A percentile compares a stretch with the other conserved stretches of the same genome.
Evolutionary conservation across 768 basidiomycete genomes (phyloP).

Genomic region (Collybiopsis confluens): DNA sequence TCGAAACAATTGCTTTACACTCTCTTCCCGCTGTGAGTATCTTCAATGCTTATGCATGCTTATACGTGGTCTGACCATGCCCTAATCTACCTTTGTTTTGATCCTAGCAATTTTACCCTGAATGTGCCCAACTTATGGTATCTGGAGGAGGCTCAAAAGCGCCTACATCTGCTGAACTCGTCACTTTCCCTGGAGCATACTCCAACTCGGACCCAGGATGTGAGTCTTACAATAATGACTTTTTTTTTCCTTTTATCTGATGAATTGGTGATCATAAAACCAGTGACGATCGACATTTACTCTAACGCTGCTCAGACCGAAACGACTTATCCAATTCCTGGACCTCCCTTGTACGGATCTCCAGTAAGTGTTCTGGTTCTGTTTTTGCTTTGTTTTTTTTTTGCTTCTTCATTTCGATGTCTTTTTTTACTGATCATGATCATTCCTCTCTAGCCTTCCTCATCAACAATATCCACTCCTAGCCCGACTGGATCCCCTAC

Average conservation of each 20-base stretch:
- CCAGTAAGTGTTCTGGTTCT: too few relatives aligned
- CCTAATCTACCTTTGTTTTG: background rate
- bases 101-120: slow-evolving; percentile 63
- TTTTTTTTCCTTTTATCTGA: slow-evolving; percentile 20
- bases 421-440: too few relatives aligned
- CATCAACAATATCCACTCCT: too few relatives aligned
- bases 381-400: too few relatives aligned
- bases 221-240: slow-evolving; percentile 24
- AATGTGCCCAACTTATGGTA: slow-evolving; percentile 43
- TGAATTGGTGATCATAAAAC: too few relatives aligned
- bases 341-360: slow-evolving; percentile 30
- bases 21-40: slow-evolving; percentile 45
- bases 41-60: too few relatives aligned
- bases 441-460: too few relatives aligned
- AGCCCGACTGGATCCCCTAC: background rate
- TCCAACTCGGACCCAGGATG: slow-evolving; percentile 38
- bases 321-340: slow-evolving; percentile 40
- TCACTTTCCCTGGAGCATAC: slow-evolving; percentile 45
- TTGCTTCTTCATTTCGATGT: too few relatives aligned
- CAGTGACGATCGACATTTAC: slow-evolving; percentile 33
- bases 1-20: slow-evolving; percentile 45
- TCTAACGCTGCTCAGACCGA: slow-evolving; percentile 32
- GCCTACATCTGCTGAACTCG: slow-evolving; percentile 40
- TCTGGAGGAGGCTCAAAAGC: slow-evolving; percentile 35
- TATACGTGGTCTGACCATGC: too few relatives aligned